phyloP scores from a whole-genome alignment of 352 stramenopile species.

The Blastocystis sp. region DNA sequence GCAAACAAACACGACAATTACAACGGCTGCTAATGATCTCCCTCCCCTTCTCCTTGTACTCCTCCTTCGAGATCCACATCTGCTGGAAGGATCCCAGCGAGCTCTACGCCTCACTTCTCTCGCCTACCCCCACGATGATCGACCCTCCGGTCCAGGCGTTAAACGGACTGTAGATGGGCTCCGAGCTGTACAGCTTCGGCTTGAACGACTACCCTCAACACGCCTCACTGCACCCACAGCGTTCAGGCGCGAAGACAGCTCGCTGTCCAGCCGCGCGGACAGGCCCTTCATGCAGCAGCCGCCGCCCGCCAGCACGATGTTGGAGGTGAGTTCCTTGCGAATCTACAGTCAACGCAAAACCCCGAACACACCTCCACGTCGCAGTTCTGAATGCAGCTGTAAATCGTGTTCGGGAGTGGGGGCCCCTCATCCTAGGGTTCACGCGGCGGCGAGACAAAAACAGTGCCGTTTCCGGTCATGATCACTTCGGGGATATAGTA shows the following conservation, averaged over 20 bases:
- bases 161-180: slow-evolving; percentile 57
- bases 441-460: background rate
- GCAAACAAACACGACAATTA: slow-evolving; percentile 53
- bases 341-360: slow-evolving; percentile 72
- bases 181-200: slow-evolving; percentile 53
- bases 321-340: slow-evolving; percentile 88
- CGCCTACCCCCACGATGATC: slow-evolving; percentile 14
- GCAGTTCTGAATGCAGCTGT: slow-evolving; percentile 52
- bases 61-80: slow-evolving; percentile 94
- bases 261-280: slow-evolving; percentile 85
- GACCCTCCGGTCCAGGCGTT: slow-evolving; percentile 65
- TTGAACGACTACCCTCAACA: slow-evolving; percentile 46
- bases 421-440: slow-evolving; percentile 13
- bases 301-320: slow-evolving; percentile 91
- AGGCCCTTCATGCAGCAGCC: slow-evolving; percentile 91
- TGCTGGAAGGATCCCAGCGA: slow-evolving; percentile 93
- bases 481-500: slow-evolving; percentile 59
- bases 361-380: slow-evolving; percentile 43
- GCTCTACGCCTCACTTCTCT: slow-evolving; percentile 41
- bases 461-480: slow-evolving; percentile 31
- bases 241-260: slow-evolving; percentile 76
- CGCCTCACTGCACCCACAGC: background rate
- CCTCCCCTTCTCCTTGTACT: slow-evolving; percentile 92
- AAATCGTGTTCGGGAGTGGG: slow-evolving; percentile 33
- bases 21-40: slow-evolving; percentile 81